Evolutionary conservation across 164 flowering plant genomes (phyloP).

Genomic region (Umbellularia californica): DNA sequence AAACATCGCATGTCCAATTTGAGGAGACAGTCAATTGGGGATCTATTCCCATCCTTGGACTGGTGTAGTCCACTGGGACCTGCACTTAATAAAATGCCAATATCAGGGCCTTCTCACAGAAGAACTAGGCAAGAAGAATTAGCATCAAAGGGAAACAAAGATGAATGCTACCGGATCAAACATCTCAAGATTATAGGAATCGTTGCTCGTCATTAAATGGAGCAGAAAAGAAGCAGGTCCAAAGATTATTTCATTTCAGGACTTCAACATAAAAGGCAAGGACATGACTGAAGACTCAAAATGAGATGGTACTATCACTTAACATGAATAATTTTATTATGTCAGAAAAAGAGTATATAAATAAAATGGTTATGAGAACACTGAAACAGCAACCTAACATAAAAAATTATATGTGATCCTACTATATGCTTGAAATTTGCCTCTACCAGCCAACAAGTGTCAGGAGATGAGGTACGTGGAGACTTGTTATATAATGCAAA

Average conservation of each 20-base stretch:
- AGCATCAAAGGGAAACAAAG: not conserved
- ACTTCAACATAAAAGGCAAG: not conserved
- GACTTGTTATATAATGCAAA: not conserved
- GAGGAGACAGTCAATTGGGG: conserved; percentile 21
- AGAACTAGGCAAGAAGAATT: not conserved
- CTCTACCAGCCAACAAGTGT: not conserved
- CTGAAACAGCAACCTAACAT: not conserved
- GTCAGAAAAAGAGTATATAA: not conserved
- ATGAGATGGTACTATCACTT: not conserved
- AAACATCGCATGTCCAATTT: conserved; percentile 48
- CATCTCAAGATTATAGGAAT: too few relatives aligned
- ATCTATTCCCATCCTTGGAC: conserved; percentile 20
- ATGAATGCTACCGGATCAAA: not conserved
- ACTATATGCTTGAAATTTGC: not conserved
- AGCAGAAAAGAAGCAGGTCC: too few relatives aligned
- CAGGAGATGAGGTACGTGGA: too few relatives aligned
- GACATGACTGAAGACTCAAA: not conserved
- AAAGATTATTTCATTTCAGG: too few relatives aligned
- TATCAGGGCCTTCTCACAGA: conserved; percentile 12
- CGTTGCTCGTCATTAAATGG: too few relatives aligned
- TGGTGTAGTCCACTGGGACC: conserved; percentile 34
- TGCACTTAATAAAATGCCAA: conserved; percentile 25
- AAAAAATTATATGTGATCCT: too few relatives aligned
- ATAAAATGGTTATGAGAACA: not conserved
- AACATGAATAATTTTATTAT: not conserved